Conservation (phyloP, 768 basidiomycete species). For the Amylocystis lapponica region DNA sequence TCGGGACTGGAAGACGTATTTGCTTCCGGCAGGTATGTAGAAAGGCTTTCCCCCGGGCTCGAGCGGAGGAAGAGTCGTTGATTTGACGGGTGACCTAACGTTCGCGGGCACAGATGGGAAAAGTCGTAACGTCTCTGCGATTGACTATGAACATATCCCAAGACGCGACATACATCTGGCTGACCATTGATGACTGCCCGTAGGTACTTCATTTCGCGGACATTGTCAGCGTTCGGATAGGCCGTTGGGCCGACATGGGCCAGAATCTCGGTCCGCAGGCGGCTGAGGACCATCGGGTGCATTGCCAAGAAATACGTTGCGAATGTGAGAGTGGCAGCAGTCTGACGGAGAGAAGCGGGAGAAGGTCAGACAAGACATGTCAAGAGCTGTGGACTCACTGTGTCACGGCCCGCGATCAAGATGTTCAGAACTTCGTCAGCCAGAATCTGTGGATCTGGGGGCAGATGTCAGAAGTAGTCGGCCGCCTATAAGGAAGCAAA, state of each 20-base stretch:
- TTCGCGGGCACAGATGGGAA: conserved; percentile 28
- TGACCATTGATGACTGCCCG: conserved; percentile 31
- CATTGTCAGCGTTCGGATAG: conserved; percentile 25
- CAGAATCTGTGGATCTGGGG: conserved; percentile 22
- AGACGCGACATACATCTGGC: background rate
- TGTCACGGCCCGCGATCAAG: conserved; percentile 24
- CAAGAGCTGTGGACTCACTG: conserved; percentile 13
- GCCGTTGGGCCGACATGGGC: conserved; percentile 20
- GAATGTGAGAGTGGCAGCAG: conserved; percentile 28
- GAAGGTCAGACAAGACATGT: background rate
- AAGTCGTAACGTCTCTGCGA: conserved; percentile 27
- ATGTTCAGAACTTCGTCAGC: conserved; percentile 26
- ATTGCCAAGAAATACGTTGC: conserved; percentile 27
- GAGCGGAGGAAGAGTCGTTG: conserved; percentile 22
- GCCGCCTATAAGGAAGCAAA: no score
- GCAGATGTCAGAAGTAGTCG: background rate
- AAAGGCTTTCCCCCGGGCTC: conserved; percentile 35
- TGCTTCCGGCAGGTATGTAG: conserved; percentile 43
- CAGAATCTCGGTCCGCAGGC: conserved; percentile 29
- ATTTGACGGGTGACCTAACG: conserved; percentile 9
- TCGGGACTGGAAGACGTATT: conserved; percentile 11
- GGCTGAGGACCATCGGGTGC: conserved; percentile 23
- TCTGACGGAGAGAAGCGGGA: conserved; percentile 10
- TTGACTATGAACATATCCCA: background rate
- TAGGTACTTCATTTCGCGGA: conserved; percentile 30